These are phyloP conservation scores for Silene conica DNA, from an alignment of 148 eudicot genomes.

Conservation along the genomic window DNA sequence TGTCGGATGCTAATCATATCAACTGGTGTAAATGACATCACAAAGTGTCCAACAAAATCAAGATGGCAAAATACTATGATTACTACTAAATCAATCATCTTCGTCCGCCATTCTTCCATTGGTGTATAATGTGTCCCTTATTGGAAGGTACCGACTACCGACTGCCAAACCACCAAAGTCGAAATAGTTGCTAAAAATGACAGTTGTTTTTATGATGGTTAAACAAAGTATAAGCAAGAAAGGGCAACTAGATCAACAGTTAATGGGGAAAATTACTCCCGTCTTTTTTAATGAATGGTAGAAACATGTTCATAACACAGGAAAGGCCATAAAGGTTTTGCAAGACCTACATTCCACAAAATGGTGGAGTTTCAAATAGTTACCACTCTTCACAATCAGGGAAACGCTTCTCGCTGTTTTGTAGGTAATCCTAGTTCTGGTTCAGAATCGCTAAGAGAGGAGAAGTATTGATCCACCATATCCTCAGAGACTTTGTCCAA, in stretches of 20 bases:
- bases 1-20: not conserved
- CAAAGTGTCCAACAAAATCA: not conserved
- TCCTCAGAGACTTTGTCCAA: slow-evolving; percentile 63
- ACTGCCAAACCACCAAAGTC: not conserved
- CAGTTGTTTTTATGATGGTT: not conserved
- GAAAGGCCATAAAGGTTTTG: not conserved
- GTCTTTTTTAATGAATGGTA: slow-evolving; percentile 6
- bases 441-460: slow-evolving; percentile 49
- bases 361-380: not conserved
- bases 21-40: not conserved
- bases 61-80: not conserved
- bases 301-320: not conserved
- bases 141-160: not conserved
- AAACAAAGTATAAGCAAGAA: not conserved
- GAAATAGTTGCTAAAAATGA: not conserved
- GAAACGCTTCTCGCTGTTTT: slow-evolving; percentile 63
- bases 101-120: not conserved
- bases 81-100: not conserved
- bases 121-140: not conserved
- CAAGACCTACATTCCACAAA: not conserved
- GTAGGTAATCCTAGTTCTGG: slow-evolving; percentile 71
- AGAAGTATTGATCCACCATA: slow-evolving; percentile 80
- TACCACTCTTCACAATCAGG: slow-evolving; percentile 25
- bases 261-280: not conserved
- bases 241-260: not conserved